These are phyloP conservation scores for Trichoderma asperellum DNA, from an alignment of 2,329 filamentous ascomycete species.

Conservation along the genomic window DNA sequence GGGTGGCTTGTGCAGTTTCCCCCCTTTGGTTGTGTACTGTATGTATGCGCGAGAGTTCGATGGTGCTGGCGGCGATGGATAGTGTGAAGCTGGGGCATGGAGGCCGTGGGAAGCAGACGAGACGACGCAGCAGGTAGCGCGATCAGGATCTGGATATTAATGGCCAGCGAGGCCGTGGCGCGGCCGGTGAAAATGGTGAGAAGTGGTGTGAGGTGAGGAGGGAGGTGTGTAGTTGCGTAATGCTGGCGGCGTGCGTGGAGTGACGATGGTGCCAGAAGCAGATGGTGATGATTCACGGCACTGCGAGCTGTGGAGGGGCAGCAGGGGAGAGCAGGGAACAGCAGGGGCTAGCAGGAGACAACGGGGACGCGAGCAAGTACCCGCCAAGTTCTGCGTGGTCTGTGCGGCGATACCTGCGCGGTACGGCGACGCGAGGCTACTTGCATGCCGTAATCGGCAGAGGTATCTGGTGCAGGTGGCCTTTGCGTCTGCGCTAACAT, in stretches of 20 bases:
- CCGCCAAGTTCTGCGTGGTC: neutral
- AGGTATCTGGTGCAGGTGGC: neutral
- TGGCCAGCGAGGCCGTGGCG: conserved; percentile 24
- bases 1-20: neutral
- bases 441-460: rapidly evolving
- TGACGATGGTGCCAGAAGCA: conserved; percentile 11
- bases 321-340: neutral
- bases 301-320: neutral
- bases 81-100: conserved; percentile 31
- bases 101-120: conserved; percentile 28
- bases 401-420: neutral
- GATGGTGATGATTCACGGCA: neutral
- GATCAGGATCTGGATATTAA: conserved; percentile 24
- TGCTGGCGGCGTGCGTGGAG: conserved; percentile 17
- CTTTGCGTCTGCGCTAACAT: neutral
- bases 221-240: conserved; percentile 21
- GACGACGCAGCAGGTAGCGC: neutral
- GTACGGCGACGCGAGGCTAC: neutral
- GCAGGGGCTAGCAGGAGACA: neutral
- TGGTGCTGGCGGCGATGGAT: neutral
- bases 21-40: neutral
- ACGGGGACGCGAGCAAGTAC: neutral
- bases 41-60: conserved; percentile 17
- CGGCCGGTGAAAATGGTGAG: neutral
- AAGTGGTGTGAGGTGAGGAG: conserved; percentile 24